phyloP scores from a whole-genome alignment of 1,139 yeast genomes.

The Pichia sp. region DNA sequence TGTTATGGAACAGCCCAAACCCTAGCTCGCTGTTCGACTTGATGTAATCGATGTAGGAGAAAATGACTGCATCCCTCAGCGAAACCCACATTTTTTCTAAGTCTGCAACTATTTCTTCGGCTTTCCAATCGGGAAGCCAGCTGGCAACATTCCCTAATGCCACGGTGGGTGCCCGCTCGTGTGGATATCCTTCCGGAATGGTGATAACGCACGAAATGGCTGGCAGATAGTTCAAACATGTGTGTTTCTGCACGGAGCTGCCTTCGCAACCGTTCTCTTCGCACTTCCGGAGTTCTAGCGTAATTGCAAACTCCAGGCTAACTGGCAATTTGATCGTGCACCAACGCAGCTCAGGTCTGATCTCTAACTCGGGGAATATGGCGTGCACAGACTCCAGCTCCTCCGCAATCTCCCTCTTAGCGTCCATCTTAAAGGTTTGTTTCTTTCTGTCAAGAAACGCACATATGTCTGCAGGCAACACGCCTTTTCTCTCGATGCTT shows the following conservation, averaged over 20 bases:
- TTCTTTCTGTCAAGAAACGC: too few relatives aligned
- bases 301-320: constrained; percentile 27
- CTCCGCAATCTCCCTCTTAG: constrained; percentile 27
- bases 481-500: too few relatives aligned
- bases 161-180: constrained; percentile 13
- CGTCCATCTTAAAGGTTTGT: neutral
- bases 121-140: constrained; percentile 31
- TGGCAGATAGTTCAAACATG: constrained; percentile 31
- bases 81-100: constrained; percentile 38
- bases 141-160: neutral
- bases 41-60: constrained; percentile 45
- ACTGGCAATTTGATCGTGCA: constrained; percentile 36
- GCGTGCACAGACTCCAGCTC: constrained; percentile 47
- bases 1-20: constrained; percentile 21
- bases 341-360: constrained; percentile 22
- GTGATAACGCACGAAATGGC: constrained; percentile 33
- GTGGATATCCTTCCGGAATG: constrained; percentile 34
- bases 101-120: constrained; percentile 23
- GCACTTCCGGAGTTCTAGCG: neutral
- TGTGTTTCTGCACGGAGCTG: neutral
- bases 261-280: neutral
- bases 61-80: constrained; percentile 42
- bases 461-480: too few relatives aligned
- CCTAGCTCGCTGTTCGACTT: constrained; percentile 32
- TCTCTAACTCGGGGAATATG: constrained; percentile 47